Evolutionary conservation across 2,329 filamentous ascomycete species (phyloP).

Genomic region (Paramyrothecium roridum): DNA sequence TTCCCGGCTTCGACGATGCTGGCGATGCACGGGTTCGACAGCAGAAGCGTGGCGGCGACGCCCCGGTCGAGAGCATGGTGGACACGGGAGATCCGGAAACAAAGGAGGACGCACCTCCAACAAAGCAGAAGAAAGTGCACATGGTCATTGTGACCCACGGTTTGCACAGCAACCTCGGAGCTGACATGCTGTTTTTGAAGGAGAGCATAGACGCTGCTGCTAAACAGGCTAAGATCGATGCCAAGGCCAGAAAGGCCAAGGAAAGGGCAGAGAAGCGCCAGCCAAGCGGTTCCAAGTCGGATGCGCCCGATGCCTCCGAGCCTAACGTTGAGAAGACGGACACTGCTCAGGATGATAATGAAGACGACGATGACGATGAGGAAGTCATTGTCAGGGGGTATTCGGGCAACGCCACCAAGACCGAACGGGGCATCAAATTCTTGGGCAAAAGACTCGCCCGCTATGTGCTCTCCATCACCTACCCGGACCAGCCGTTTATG

Average conservation of each 20-base stretch:
- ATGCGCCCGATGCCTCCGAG: not conserved
- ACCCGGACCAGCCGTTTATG: conserved; percentile 87
- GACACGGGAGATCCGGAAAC: conserved; percentile 28
- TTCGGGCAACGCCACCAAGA: conserved; percentile 83
- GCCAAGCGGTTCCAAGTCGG: not conserved
- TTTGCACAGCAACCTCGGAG: conserved; percentile 89
- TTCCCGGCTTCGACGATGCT: conserved; percentile 63
- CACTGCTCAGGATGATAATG: conserved; percentile 16
- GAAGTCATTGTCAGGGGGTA: conserved; percentile 89
- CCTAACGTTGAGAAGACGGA: conserved; percentile 13
- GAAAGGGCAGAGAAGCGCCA: conserved; percentile 33
- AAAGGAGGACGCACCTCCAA: conserved; percentile 21
- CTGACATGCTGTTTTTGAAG: conserved; percentile 96
- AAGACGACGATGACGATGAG: conserved; percentile 62
- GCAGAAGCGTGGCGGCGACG: conserved; percentile 20
- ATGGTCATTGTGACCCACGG: conserved; percentile 92
- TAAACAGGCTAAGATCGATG: conserved; percentile 68
- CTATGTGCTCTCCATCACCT: conserved; percentile 85
- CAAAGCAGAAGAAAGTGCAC: conserved; percentile 76
- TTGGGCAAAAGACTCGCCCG: conserved; percentile 91
- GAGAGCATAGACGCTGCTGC: conserved; percentile 90
- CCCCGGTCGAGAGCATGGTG: conserved; percentile 28
- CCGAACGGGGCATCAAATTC: conserved; percentile 95
- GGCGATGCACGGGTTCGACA: conserved; percentile 22
- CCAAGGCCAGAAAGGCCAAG: conserved; percentile 56